A percentile compares a stretch with the other conserved stretches of the same genome.
Conservation (phyloP, 1,284 basidiomycete genomes). For the Trichosporon asahii region DNA sequence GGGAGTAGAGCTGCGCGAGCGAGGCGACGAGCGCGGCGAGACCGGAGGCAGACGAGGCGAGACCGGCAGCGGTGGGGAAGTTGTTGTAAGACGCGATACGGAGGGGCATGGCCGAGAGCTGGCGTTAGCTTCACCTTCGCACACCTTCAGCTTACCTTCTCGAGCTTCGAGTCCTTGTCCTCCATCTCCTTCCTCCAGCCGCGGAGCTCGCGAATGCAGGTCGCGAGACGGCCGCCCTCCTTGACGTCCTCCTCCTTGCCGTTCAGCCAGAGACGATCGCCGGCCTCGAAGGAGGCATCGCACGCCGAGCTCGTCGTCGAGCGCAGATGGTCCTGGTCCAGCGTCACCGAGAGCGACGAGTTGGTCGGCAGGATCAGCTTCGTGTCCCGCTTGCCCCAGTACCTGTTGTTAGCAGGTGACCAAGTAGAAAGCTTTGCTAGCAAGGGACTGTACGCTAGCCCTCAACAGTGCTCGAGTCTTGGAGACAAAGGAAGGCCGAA, state of each 20-base stretch:
- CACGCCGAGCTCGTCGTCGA: slow-evolving; percentile 90
- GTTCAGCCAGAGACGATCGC: slow-evolving; percentile 89
- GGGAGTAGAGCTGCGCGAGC: slow-evolving; percentile 78
- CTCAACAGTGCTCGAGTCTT: too few relatives aligned
- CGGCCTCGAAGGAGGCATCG: slow-evolving; percentile 65
- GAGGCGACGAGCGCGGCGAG: slow-evolving; percentile 93
- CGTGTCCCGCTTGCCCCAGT: slow-evolving; percentile 98
- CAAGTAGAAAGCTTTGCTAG: too few relatives aligned
- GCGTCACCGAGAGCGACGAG: slow-evolving; percentile 92
- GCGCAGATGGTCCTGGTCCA: slow-evolving; percentile 91
- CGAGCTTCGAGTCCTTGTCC: slow-evolving; percentile 60
- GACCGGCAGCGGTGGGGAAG: slow-evolving; percentile 96
- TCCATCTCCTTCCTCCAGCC: slow-evolving; percentile 71
- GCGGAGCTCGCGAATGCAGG: slow-evolving; percentile 87
- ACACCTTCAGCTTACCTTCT: slow-evolving; percentile 58
- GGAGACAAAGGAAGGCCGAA: too few relatives aligned
- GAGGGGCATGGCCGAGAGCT: slow-evolving; percentile 71
- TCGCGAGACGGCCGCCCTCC: slow-evolving; percentile 69
- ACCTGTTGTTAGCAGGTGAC: slow-evolving; percentile 57
- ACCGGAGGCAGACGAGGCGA: slow-evolving; percentile 94
- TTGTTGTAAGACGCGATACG: slow-evolving; percentile 96
- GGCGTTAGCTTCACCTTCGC: slow-evolving; percentile 8
- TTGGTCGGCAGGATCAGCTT: slow-evolving; percentile 95
- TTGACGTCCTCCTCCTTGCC: slow-evolving; percentile 87
- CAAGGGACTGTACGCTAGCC: too few relatives aligned